phyloP scores from a whole-genome alignment of 495 filamentous ascomycete species.

The Xylaria grammica region DNA sequence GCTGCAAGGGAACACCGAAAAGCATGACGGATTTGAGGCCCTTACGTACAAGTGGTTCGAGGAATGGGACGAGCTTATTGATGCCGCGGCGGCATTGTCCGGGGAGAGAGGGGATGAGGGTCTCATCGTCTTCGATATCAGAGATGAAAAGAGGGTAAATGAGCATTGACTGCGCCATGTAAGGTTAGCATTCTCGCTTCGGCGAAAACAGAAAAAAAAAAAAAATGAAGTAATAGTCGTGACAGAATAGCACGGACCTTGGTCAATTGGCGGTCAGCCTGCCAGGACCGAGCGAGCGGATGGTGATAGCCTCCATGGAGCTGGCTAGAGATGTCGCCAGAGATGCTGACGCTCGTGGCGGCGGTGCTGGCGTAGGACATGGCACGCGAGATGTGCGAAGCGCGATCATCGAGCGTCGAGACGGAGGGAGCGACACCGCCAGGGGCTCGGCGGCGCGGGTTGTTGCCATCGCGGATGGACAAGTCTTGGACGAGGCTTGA shows the following conservation, averaged over 20 bases:
- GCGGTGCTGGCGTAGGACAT: conserved; percentile 84
- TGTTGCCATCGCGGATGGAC: conserved; percentile 64
- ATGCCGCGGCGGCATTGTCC: conserved; percentile 85
- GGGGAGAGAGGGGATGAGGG: conserved; percentile 85
- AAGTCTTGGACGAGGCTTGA: conserved; percentile 88
- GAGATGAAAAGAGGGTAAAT: conserved; percentile 98
- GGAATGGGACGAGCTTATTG: conserved; percentile 82
- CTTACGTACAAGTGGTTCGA: conserved; percentile 83
- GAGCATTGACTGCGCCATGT: conserved; percentile 78
- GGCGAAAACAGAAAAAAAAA: too few relatives aligned
- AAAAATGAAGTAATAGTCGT: too few relatives aligned
- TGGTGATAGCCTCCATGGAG: conserved; percentile 95
- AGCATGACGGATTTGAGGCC: conserved; percentile 91
- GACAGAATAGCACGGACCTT: conserved; percentile 69
- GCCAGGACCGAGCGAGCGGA: conserved; percentile 89
- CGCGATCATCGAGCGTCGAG: conserved; percentile 61
- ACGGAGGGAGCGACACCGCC: conserved; percentile 48
- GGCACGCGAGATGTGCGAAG: conserved; percentile 70
- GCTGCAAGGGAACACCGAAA: conserved; percentile 87
- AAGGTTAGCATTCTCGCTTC: background rate
- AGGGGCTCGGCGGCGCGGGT: conserved; percentile 33
- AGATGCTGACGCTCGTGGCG: conserved; percentile 92
- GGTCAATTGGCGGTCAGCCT: conserved; percentile 94
- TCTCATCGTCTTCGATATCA: conserved; percentile 90
- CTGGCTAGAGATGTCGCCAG: conserved; percentile 91